phyloP scores from a whole-genome alignment of 805 yeast genomes.

The Candida schatavii region DNA sequence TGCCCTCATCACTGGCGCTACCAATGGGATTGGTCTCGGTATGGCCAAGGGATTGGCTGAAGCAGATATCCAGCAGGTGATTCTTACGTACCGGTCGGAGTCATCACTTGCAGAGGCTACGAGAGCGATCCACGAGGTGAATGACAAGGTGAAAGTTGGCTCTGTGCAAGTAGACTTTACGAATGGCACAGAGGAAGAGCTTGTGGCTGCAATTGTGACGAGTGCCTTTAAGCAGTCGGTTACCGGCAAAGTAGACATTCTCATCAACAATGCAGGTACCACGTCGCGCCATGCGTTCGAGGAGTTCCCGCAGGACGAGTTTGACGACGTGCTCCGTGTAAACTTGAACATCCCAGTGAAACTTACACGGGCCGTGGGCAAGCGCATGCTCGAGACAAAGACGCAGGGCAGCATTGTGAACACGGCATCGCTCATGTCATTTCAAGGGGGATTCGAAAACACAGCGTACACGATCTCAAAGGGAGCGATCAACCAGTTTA shows the following conservation, averaged over 20 bases:
- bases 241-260: slow-evolving; percentile 33
- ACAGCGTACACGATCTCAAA: slow-evolving; percentile 44
- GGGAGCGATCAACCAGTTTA: slow-evolving; percentile 36
- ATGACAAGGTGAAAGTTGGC: slow-evolving; percentile 21
- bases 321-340: slow-evolving; percentile 38
- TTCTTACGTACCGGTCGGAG: slow-evolving; percentile 37
- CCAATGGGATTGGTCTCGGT: slow-evolving; percentile 56
- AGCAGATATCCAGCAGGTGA: slow-evolving; percentile 40
- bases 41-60: slow-evolving; percentile 52
- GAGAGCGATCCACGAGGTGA: slow-evolving; percentile 17
- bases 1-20: slow-evolving; percentile 52
- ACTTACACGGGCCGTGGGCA: slow-evolving; percentile 36
- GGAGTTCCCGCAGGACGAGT: slow-evolving; percentile 35
- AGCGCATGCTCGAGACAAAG: slow-evolving; percentile 28
- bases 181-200: slow-evolving; percentile 21
- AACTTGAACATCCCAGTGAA: slow-evolving; percentile 37
- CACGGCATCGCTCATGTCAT: slow-evolving; percentile 41
- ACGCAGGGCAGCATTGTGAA: slow-evolving; percentile 40
- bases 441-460: slow-evolving; percentile 36
- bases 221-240: slow-evolving; percentile 27
- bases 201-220: slow-evolving; percentile 24
- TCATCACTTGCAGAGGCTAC: slow-evolving; percentile 24
- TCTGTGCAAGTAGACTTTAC: slow-evolving; percentile 23
- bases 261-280: slow-evolving; percentile 45
- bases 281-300: slow-evolving; percentile 27